These are phyloP conservation scores for Oryza coarctata DNA, from an alignment of 176 grass and related monocot species.

Conservation along the genomic window DNA sequence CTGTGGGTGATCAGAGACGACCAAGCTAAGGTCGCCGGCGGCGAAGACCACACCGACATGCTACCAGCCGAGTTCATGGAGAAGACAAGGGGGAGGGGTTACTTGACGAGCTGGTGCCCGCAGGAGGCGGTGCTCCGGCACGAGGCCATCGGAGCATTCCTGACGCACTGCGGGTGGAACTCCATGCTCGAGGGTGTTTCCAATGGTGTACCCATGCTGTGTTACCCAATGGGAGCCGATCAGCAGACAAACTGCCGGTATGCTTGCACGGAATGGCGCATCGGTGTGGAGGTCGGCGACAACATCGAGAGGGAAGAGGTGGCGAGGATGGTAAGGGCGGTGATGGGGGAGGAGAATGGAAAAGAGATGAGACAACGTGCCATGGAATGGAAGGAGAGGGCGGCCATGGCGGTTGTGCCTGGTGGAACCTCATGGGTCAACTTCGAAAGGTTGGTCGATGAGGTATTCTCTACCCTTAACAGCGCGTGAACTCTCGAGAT, in stretches of 20 bases:
- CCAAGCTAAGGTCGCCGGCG: no score
- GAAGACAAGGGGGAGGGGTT: no score
- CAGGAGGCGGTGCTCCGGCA: constrained; percentile 42
- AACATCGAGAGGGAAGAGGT: neutral
- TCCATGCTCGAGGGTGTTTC: constrained; percentile 15
- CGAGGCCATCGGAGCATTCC: constrained; percentile 1
- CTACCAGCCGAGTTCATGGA: no score
- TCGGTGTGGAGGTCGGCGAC: neutral
- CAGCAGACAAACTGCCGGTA: constrained; percentile 26
- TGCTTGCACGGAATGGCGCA: constrained; percentile 19
- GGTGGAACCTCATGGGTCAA: constrained; percentile 18
- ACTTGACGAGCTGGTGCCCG: constrained; percentile 42
- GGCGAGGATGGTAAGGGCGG: neutral
- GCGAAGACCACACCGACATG: no score
- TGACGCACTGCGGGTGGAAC: constrained; percentile 67
- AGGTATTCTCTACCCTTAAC: neutral
- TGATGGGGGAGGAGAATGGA: neutral
- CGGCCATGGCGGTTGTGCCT: neutral
- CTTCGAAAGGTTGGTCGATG: neutral
- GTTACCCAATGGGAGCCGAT: neutral
- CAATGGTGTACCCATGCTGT: no score
- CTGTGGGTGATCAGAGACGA: no score
- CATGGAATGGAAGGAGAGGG: neutral
- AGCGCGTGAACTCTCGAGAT: no score
- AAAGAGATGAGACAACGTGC: neutral